phyloP scores from a whole-genome alignment of 2,329 filamentous ascomycete genomes.

The Verticillium albo-atrum region DNA sequence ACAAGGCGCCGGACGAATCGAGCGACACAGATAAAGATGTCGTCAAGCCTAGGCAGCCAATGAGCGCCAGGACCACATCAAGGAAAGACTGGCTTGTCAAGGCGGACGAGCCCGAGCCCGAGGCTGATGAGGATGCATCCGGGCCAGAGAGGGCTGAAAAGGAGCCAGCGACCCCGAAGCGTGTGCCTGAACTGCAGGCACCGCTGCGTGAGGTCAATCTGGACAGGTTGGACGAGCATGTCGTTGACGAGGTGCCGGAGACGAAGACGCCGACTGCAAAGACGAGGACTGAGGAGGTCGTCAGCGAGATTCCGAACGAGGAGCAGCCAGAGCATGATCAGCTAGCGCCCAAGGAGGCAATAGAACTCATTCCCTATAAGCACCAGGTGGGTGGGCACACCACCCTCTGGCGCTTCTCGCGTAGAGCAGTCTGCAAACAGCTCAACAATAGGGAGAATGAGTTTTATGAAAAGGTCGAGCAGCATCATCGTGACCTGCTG shows the following conservation, averaged over 20 bases:
- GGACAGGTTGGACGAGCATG: not conserved
- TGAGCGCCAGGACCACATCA: constrained; percentile 5
- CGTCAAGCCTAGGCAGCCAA: constrained; percentile 16
- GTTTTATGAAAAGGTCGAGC: constrained; percentile 96
- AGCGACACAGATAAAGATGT: constrained; percentile 21
- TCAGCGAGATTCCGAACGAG: not conserved
- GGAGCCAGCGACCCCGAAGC: constrained; percentile 5
- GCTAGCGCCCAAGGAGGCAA: constrained; percentile 71
- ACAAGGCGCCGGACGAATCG: constrained; percentile 50
- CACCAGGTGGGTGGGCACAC: constrained; percentile 98
- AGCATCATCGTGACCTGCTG: constrained; percentile 81
- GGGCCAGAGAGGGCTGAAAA: constrained; percentile 28
- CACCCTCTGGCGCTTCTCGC: constrained; percentile 92
- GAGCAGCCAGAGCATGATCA: constrained; percentile 17
- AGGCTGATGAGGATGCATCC: constrained; percentile 16
- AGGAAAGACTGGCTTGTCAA: constrained; percentile 50
- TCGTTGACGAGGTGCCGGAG: not conserved
- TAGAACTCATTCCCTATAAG: constrained; percentile 93
- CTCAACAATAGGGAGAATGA: constrained; percentile 97
- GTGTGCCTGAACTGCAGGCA: not conserved
- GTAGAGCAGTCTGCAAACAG: constrained; percentile 94
- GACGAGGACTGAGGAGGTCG: not conserved
- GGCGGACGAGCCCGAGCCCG: constrained; percentile 44
- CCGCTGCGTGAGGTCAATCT: not conserved
- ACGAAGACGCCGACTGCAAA: not conserved